phyloP scores from a whole-genome alignment of 345 rosid genomes.

The Cochlearia excelsa region DNA sequence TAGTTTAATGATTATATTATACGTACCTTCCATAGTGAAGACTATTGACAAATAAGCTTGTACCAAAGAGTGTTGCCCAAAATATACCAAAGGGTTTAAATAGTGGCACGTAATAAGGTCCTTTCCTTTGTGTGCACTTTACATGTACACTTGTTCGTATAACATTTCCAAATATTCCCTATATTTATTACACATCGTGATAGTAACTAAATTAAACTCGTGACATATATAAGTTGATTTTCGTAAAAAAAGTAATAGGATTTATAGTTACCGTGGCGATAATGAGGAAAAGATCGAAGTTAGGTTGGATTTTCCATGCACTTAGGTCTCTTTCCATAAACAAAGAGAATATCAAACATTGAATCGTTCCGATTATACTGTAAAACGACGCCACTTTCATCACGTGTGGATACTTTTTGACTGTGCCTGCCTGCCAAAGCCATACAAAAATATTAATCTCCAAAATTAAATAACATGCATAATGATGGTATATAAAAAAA shows the following conservation, averaged over 20 bases:
- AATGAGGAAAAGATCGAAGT: constrained; percentile 59
- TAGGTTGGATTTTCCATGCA: constrained; percentile 64
- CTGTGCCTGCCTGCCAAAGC: constrained; percentile 49
- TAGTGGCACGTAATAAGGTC: constrained; percentile 63
- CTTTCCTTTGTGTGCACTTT: constrained; percentile 48
- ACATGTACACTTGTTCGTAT: constrained; percentile 61
- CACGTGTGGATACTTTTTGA: constrained; percentile 55
- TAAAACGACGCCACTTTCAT: constrained; percentile 67
- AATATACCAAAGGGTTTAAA: constrained; percentile 74
- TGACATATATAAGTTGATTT: background rate
- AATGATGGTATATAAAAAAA: background rate
- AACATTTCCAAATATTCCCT: constrained; percentile 62
- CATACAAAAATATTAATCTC: background rate
- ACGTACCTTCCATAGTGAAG: constrained; percentile 75
- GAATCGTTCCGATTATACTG: constrained; percentile 68
- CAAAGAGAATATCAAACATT: constrained; percentile 51
- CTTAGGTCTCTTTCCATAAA: constrained; percentile 55
- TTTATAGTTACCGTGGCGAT: constrained; percentile 48
- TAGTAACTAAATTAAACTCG: background rate
- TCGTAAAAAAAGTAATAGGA: background rate
- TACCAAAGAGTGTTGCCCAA: constrained; percentile 60
- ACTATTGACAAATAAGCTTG: constrained; percentile 65
- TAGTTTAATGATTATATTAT: background rate
- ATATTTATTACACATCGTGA: constrained; percentile 9
- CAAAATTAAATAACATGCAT: constrained; percentile 4